Evolutionary conservation across 805 yeast genomes (phyloP).

Genomic region (Lipomyces orientalis): DNA sequence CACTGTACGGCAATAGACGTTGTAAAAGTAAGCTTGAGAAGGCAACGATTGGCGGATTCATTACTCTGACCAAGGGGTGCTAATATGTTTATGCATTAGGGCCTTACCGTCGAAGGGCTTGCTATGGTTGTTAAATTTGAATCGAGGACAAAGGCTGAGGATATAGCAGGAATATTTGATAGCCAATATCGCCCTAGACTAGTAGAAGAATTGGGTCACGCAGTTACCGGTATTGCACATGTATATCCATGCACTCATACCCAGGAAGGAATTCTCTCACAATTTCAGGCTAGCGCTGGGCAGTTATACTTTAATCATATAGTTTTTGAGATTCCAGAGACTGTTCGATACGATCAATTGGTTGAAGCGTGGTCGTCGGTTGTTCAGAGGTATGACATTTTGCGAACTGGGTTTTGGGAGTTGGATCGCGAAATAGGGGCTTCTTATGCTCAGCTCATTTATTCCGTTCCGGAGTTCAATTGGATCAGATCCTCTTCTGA

Average conservation of each 20-base stretch:
- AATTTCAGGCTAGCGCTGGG: slow-evolving; percentile 28
- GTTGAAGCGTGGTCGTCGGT: slow-evolving; percentile 23
- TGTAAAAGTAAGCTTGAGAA: slow-evolving; percentile 15
- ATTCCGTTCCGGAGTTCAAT: slow-evolving; percentile 6
- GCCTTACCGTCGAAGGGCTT: slow-evolving; percentile 14
- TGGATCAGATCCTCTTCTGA: slow-evolving; percentile 10
- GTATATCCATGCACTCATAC: slow-evolving; percentile 35
- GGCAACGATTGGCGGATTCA: no score
- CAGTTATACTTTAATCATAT: slow-evolving; percentile 29
- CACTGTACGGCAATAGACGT: slow-evolving; percentile 27
- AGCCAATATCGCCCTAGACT: not conserved
- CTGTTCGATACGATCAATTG: slow-evolving; percentile 3
- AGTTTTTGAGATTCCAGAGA: slow-evolving; percentile 25
- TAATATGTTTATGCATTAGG: not conserved
- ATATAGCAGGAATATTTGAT: slow-evolving; percentile 9
- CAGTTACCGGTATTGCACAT: slow-evolving; percentile 1
- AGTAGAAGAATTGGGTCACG: slow-evolving; percentile 1
- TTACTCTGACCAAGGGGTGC: not conserved
- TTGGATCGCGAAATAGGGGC: slow-evolving; percentile 3
- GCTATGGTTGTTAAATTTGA: not conserved
- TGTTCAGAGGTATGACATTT: slow-evolving; percentile 20
- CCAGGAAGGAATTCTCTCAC: slow-evolving; percentile 34
- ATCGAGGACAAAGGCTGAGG: not conserved
- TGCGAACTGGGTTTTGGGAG: slow-evolving; percentile 36
- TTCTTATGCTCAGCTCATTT: slow-evolving; percentile 35